Evolutionary conservation across 495 filamentous ascomycete species (phyloP), one percentile per base, ranked within the genome.

Genomic region (Parathielavia hyrcaniae): DNA sequence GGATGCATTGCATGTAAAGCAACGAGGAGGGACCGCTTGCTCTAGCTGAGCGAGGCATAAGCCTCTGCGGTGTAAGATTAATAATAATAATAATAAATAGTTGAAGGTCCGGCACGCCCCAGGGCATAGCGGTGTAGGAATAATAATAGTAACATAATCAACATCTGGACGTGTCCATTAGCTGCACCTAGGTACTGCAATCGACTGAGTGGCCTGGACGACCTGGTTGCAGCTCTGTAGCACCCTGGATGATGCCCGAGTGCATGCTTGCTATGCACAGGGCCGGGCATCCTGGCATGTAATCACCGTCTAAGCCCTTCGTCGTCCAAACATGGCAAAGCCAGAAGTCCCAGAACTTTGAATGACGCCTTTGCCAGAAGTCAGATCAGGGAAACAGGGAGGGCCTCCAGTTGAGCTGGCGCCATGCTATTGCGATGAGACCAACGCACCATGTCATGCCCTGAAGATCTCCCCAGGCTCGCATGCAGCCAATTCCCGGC

Each of bases 101-200:
- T n/a, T n/a, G n/a, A n/a, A n/a, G n/a, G n/a, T n/a, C n/a, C n/a
- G n/a, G n/a, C n/a, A n/a, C n/a, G n/a, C n/a, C n/a, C n/a, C n/a
- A n/a, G n/a, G n/a, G n/a, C n/a, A n/a, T n/a, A n/a, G n/a, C n/a
- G n/a, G n/a, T n/a, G n/a, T n/a, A n/a, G n/a, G n/a, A n/a, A n/a
- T n/a, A n/a, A n/a, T n/a, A n/a, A n/a, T n/a, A n/a, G n/a, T n/a
- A n/a, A n/a, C n/a, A n/a, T n/a, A n/a, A n/a, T n/a, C n/a, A n/a
- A n/a, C n/a, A n/a, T n/a, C n/a, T n/a, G n/a, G n/a, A n/a, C n/a
- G n/a, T n/a, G n/a, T n/a, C n/a, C 13, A 17, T 20, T 40, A 46
- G 50, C 55, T 54, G 50, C 50, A n/a, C n/a, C n/a, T n/a, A 53
- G 17, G 59, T 53, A 57, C 49, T 26, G 17, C 30, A 22, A 41